These are phyloP conservation scores for Wickerhamiella azymoides DNA, from an alignment of 805 yeast genomes.

Conservation along the genomic window DNA sequence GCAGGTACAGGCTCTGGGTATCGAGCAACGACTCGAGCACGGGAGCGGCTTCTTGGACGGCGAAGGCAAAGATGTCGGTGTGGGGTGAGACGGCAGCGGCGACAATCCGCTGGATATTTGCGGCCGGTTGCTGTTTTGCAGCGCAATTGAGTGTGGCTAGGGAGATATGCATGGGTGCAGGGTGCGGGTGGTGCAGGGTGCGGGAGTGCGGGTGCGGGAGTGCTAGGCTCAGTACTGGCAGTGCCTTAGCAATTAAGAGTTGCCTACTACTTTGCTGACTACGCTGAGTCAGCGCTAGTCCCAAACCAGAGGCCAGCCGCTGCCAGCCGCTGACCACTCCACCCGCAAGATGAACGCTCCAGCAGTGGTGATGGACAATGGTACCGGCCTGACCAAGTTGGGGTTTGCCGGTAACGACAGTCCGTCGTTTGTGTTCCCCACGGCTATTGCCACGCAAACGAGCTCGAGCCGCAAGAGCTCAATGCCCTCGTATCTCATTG, in stretches of 20 bases:
- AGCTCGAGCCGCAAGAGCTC: conserved; percentile 23
- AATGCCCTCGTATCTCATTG: conserved; percentile 76
- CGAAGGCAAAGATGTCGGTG: conserved; percentile 21
- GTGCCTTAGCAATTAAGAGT: too few species aligned
- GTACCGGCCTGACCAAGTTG: conserved; percentile 93
- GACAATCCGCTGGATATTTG: conserved; percentile 7
- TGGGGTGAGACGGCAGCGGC: background rate
- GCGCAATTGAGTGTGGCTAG: conserved; percentile 16
- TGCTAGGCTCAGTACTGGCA: too few species aligned
- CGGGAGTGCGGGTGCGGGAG: too few species aligned
- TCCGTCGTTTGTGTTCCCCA: conserved; percentile 93
- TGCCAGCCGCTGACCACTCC: too few species aligned
- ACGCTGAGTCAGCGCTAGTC: too few species aligned
- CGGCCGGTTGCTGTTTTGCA: conserved; percentile 10
- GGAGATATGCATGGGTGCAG: conserved; percentile 6
- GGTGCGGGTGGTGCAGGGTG: background rate
- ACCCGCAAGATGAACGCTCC: conserved; percentile 19
- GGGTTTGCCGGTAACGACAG: conserved; percentile 98
- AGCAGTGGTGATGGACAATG: conserved; percentile 39
- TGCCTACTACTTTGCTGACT: too few species aligned
- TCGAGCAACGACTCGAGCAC: conserved; percentile 23
- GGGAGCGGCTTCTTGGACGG: conserved; percentile 27
- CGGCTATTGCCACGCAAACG: conserved; percentile 71
- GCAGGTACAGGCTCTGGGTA: conserved; percentile 13
- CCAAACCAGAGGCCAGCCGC: too few species aligned